phyloP scores from a whole-genome alignment of 768 basidiomycete species.

The Psilocybe subaeruginosa region DNA sequence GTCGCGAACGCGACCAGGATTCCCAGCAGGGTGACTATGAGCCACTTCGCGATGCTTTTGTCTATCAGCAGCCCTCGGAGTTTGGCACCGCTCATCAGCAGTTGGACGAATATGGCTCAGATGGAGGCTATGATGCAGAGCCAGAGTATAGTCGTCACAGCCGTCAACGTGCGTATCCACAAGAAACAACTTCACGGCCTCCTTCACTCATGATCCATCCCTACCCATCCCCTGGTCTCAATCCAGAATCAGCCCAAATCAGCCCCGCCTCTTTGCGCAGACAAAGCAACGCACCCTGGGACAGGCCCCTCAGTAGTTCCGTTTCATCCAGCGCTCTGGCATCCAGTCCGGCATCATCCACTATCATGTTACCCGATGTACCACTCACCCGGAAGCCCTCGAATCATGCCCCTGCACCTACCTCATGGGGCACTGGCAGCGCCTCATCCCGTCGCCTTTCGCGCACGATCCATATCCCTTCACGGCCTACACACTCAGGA shows the following conservation, averaged over 20 bases:
- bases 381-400: slow-evolving; percentile 69
- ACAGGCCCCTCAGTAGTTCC: slow-evolving; percentile 58
- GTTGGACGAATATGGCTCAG: slow-evolving; percentile 75
- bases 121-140: slow-evolving; percentile 85
- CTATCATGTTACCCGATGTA: slow-evolving; percentile 62
- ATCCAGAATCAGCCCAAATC: slow-evolving; percentile 66
- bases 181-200: slow-evolving; percentile 34
- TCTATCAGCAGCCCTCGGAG: slow-evolving; percentile 62
- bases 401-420: slow-evolving; percentile 33
- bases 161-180: slow-evolving; percentile 75
- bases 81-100: slow-evolving; percentile 37
- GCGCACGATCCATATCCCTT: slow-evolving; percentile 78
- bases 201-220: slow-evolving; percentile 50
- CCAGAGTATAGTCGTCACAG: slow-evolving; percentile 64
- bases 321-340: slow-evolving; percentile 57
- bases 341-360: slow-evolving; percentile 64
- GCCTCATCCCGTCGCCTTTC: slow-evolving; percentile 80
- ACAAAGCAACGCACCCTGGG: slow-evolving; percentile 68
- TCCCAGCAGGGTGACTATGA: slow-evolving; percentile 59
- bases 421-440: slow-evolving; percentile 58
- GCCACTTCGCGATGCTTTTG: slow-evolving; percentile 61
- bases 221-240: slow-evolving; percentile 55
- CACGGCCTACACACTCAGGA: slow-evolving; percentile 67
- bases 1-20: slow-evolving; percentile 58
- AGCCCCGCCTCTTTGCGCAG: slow-evolving; percentile 73